Conservation (phyloP, 768 basidiomycete genomes). For the Suillus plorans region DNA sequence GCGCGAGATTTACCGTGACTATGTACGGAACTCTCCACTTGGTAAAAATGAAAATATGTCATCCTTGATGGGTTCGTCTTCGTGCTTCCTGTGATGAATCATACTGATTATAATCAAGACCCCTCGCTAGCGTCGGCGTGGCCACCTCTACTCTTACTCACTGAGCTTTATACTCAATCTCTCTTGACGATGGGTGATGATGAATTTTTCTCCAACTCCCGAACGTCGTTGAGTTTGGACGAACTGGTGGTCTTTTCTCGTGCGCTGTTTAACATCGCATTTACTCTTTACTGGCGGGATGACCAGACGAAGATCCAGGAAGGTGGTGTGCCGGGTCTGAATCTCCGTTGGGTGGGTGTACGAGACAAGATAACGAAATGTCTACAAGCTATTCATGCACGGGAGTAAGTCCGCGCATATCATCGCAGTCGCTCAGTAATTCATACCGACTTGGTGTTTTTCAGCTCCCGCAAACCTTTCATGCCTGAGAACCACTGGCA, state of each 20-base stretch:
- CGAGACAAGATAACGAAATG: constrained; percentile 77
- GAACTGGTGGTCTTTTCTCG: constrained; percentile 76
- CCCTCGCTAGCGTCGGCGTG: constrained; percentile 47
- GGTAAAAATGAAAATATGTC: constrained; percentile 52
- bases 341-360: constrained; percentile 60
- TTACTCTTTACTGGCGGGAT: constrained; percentile 70
- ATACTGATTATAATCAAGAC: constrained; percentile 34
- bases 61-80: constrained; percentile 39
- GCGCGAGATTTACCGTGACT: constrained; percentile 71
- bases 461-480: constrained; percentile 82
- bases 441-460: constrained; percentile 9
- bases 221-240: constrained; percentile 80
- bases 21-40: constrained; percentile 59
- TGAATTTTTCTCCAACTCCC: constrained; percentile 79
- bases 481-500: constrained; percentile 86
- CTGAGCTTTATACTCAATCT: constrained; percentile 79
- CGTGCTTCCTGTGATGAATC: background rate
- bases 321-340: constrained; percentile 41
- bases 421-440: background rate
- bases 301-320: constrained; percentile 38
- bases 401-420: constrained; percentile 64
- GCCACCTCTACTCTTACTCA: constrained; percentile 73
- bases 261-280: constrained; percentile 83
- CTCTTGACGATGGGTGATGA: constrained; percentile 94
- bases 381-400: constrained; percentile 76